phyloP scores from a whole-genome alignment of 2,329 filamentous ascomycete species.

The Rutstroemia sp. region DNA sequence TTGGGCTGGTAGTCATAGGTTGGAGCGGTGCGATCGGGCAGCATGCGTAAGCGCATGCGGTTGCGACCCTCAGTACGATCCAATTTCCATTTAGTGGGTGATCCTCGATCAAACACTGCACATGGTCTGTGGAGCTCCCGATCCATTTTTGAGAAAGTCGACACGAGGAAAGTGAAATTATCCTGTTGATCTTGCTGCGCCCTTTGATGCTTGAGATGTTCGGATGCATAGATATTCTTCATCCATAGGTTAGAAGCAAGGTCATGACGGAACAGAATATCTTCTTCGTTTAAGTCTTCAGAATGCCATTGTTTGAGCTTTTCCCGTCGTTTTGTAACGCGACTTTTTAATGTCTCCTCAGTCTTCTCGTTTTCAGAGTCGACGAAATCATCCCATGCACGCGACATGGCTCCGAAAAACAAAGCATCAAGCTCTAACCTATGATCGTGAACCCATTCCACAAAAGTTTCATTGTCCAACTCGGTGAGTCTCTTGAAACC shows the following conservation, averaged over 20 bases:
- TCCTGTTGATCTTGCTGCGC: constrained; percentile 90
- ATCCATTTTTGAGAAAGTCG: constrained; percentile 71
- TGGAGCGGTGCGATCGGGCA: constrained; percentile 65
- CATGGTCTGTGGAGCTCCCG: constrained; percentile 71
- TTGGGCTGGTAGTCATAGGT: constrained; percentile 80
- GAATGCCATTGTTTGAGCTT: constrained; percentile 72
- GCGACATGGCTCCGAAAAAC: constrained; percentile 76
- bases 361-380: constrained; percentile 72
- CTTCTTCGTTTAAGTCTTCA: constrained; percentile 61
- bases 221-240: constrained; percentile 88
- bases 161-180: constrained; percentile 69
- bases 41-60: constrained; percentile 81
- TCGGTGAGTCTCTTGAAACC: constrained; percentile 82
- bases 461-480: constrained; percentile 80
- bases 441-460: constrained; percentile 82
- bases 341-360: constrained; percentile 62
- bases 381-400: constrained; percentile 84
- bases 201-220: constrained; percentile 86
- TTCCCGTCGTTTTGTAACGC: constrained; percentile 71
- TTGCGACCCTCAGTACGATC: constrained; percentile 94
- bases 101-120: constrained; percentile 65
- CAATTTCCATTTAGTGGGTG: constrained; percentile 73
- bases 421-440: constrained; percentile 70
- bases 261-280: constrained; percentile 73
- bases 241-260: constrained; percentile 85